A percentile compares a stretch with the other conserved stretches of the same genome.
Conservation (phyloP, 345 rosid species). For the Syzygium oleosum region DNA sequence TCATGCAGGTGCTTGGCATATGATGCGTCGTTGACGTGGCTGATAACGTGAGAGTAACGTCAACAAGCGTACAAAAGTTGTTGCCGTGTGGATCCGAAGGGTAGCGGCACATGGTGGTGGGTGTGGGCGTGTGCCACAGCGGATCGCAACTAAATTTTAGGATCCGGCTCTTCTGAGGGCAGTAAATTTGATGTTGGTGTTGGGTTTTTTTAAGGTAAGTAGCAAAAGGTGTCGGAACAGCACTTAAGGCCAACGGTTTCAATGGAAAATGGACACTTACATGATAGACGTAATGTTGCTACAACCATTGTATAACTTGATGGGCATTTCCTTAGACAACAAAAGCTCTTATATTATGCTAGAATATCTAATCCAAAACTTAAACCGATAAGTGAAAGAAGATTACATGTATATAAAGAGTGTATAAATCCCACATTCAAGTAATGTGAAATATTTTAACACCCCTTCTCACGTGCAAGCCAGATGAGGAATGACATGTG, state of each 20-base stretch:
- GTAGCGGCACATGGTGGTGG: neutral
- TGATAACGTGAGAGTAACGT: neutral
- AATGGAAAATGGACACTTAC: no score
- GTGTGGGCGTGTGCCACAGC: neutral
- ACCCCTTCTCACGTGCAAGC: no score
- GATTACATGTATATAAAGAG: no score
- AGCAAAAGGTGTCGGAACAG: neutral
- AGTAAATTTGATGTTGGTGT: rapidly evolving
- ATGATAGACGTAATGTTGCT: no score
- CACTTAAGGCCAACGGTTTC: neutral
- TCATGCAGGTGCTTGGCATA: neutral
- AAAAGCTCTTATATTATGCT: neutral
- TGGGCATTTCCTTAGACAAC: neutral
- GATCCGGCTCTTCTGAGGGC: neutral
- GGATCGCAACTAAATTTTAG: neutral
- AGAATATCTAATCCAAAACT: no score
- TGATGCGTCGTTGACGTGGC: neutral
- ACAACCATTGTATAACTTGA: no score
- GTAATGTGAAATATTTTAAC: no score
- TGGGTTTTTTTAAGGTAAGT: neutral
- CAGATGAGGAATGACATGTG: no score
- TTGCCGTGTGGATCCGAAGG: neutral
- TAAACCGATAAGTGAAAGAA: no score
- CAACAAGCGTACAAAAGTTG: neutral
- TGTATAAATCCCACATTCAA: no score